Percentiles rank a stretch among this genome's conserved stretches.
These are phyloP conservation scores for Eleusine indica DNA, from an alignment of 176 grass and related monocot species.

Conservation along the genomic window DNA sequence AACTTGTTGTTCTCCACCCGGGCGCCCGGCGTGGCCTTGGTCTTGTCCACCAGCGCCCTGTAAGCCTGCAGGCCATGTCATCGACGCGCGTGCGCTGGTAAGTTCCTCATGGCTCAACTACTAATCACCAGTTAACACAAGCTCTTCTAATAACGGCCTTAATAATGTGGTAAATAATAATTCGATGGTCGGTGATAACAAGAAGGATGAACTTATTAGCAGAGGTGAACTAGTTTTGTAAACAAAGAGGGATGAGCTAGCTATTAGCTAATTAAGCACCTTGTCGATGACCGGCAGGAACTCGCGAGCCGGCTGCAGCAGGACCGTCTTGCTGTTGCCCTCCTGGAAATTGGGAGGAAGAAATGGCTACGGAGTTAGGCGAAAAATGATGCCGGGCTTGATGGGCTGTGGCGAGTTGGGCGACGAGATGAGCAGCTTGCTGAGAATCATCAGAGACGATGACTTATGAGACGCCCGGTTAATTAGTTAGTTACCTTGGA, in stretches of 20 bases:
- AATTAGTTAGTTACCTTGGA: slow-evolving; percentile 44
- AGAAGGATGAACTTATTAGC: not conserved
- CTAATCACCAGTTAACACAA: slow-evolving; percentile 4
- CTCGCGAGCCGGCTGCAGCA: slow-evolving; percentile 84
- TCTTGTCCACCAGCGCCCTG: slow-evolving; percentile 60
- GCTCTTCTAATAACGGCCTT: not conserved
- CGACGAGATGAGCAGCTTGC: not conserved
- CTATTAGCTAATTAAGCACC: slow-evolving; percentile 32
- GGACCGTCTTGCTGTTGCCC: slow-evolving; percentile 26
- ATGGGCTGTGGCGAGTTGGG: not conserved
- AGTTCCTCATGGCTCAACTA: slow-evolving; percentile 46
- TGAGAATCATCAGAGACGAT: not conserved
- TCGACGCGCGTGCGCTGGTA: slow-evolving; percentile 6
- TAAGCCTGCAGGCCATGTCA: slow-evolving; percentile 48
- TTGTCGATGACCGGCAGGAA: slow-evolving; percentile 87
- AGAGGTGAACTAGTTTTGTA: too few relatives aligned
- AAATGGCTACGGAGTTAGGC: slow-evolving; percentile 7
- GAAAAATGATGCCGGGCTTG: not conserved
- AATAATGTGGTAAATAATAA: not conserved
- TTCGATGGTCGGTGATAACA: not conserved
- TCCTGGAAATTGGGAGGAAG: slow-evolving; percentile 24
- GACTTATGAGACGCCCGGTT: not conserved
- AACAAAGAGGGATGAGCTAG: not conserved
- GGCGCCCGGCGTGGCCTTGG: slow-evolving; percentile 64
- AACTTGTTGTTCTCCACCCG: slow-evolving; percentile 99